phyloP scores from a whole-genome alignment of 176 grass and related monocot genomes.

The Oryza rufipogon region DNA sequence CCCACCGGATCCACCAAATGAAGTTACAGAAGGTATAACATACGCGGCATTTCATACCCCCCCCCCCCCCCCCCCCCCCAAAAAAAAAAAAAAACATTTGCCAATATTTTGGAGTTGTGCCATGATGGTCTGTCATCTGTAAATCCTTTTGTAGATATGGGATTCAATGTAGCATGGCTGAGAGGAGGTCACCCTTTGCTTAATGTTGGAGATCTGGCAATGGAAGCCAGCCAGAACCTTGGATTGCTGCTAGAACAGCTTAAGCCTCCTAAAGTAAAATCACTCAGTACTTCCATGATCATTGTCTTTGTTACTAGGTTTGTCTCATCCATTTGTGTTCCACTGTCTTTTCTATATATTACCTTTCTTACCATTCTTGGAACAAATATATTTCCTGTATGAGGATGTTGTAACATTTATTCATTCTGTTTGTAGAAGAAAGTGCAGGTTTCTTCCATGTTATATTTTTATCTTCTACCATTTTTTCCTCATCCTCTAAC shows the following conservation, averaged over 20 bases:
- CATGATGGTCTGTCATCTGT: constrained; percentile 36
- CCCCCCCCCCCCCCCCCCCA: too few relatives aligned
- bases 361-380: constrained; percentile 12
- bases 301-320: constrained; percentile 92
- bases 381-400: constrained; percentile 17
- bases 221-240: constrained; percentile 92
- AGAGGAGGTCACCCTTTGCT: constrained; percentile 89
- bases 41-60: background rate
- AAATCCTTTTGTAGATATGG: constrained; percentile 52
- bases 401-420: background rate
- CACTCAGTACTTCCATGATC: constrained; percentile 83
- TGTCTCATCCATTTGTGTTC: constrained; percentile 25
- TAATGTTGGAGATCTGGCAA: constrained; percentile 78
- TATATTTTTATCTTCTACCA: background rate
- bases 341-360: constrained; percentile 2
- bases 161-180: constrained; percentile 94
- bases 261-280: constrained; percentile 81
- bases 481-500: constrained; percentile 10
- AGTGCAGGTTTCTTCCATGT: constrained; percentile 8
- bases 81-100: background rate
- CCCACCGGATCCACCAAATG: constrained; percentile 73
- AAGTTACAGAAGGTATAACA: constrained; percentile 59
- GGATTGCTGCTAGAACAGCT: constrained; percentile 92
- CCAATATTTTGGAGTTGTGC: constrained; percentile 10
- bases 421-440: constrained; percentile 20